These are phyloP conservation scores for Acer saccharum DNA, from an alignment of 345 rosid genomes.

Conservation along the genomic window DNA sequence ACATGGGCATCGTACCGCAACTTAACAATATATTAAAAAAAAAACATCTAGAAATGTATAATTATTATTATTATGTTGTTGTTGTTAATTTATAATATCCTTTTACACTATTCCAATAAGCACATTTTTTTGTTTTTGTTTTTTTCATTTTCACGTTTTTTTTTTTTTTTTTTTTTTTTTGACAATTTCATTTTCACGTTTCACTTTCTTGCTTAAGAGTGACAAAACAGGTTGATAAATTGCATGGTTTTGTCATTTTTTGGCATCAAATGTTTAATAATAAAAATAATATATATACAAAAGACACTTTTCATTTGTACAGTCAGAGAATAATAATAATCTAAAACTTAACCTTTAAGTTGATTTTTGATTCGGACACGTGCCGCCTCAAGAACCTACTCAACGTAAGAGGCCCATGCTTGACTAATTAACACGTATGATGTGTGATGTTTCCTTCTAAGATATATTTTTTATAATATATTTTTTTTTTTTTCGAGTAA, in stretches of 20 bases:
- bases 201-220: neutral
- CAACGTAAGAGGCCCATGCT: neutral
- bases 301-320: neutral
- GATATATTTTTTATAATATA: too few relatives aligned
- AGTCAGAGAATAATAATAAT: neutral
- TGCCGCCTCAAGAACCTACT: neutral
- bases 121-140: neutral
- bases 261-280: neutral
- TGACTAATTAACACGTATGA: neutral
- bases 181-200: neutral
- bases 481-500: too few relatives aligned
- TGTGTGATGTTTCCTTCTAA: too few relatives aligned
- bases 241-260: neutral
- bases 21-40: too few relatives aligned
- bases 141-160: too few relatives aligned
- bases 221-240: neutral
- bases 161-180: too few relatives aligned
- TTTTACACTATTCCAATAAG: neutral
- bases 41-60: too few relatives aligned
- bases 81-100: too few relatives aligned
- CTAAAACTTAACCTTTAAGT: too few relatives aligned
- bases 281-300: too few relatives aligned
- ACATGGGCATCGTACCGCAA: too few relatives aligned
- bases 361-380: neutral
- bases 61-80: too few relatives aligned